Evolutionary conservation across 257 asterid species (phyloP).

Genomic region (Capsicum pubescens): DNA sequence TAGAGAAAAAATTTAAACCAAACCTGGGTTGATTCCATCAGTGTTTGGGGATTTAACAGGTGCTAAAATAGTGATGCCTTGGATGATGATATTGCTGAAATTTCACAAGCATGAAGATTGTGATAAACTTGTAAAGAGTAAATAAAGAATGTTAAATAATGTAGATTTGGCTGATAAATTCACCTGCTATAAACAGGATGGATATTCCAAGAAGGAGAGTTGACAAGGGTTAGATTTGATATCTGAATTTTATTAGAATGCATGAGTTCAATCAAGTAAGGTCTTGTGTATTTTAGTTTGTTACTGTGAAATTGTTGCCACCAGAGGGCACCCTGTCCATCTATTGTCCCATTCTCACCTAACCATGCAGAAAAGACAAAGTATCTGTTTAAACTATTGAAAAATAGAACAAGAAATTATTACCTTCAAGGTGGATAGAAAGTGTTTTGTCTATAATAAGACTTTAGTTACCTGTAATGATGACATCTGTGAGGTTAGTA

Average conservation of each 20-base stretch:
- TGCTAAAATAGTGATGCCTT: slow-evolving; percentile 83
- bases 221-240: slow-evolving; percentile 68
- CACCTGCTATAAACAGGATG: slow-evolving; percentile 94
- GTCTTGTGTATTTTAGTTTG: slow-evolving; percentile 79
- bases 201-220: slow-evolving; percentile 89
- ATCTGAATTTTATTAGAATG: slow-evolving; percentile 75
- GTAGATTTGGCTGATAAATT: slow-evolving; percentile 7
- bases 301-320: slow-evolving; percentile 85
- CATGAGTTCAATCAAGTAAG: slow-evolving; percentile 83
- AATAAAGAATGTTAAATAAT: not conserved
- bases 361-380: slow-evolving; percentile 7
- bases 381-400: not conserved
- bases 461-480: slow-evolving; percentile 59
- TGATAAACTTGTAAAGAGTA: not conserved
- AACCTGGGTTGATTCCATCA: slow-evolving; percentile 92
- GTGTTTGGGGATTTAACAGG: slow-evolving; percentile 93
- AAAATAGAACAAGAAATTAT: not conserved
- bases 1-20: not conserved
- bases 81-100: slow-evolving; percentile 72
- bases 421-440: not conserved
- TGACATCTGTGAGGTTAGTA: slow-evolving; percentile 80
- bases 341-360: slow-evolving; percentile 89
- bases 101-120: slow-evolving; percentile 14
- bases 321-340: slow-evolving; percentile 85
- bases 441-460: not conserved